Evolutionary conservation across 2,329 filamentous ascomycete species (phyloP).

Genomic region (Penicillium sp.): DNA sequence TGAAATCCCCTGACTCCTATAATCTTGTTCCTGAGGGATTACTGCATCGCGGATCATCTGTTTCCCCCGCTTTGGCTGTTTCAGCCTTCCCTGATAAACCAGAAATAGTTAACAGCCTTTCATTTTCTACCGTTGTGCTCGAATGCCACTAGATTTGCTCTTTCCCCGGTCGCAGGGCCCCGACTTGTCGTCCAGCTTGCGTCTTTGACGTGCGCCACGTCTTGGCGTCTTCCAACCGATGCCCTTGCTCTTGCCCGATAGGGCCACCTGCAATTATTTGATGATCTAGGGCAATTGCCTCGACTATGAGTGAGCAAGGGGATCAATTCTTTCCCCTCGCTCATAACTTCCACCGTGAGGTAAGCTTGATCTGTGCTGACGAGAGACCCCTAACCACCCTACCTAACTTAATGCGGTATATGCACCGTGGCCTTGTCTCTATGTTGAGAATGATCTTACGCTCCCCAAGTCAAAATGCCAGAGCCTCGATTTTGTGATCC

Average conservation of each 20-base stretch:
- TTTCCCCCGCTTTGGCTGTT: not conserved
- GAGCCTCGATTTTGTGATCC: not conserved
- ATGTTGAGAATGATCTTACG: not conserved
- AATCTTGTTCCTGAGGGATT: not conserved
- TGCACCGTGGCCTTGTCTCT: not conserved
- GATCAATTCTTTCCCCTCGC: not conserved
- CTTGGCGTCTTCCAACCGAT: not conserved
- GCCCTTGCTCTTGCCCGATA: not conserved
- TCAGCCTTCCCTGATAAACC: not conserved
- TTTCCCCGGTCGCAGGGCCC: not conserved
- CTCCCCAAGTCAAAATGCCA: not conserved
- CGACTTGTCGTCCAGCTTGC: not conserved
- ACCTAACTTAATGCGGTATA: not conserved
- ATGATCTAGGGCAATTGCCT: not conserved
- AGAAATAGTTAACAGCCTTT: not conserved
- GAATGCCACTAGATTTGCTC: not conserved
- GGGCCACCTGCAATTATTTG: not conserved
- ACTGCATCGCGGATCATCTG: no score
- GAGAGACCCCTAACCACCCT: not conserved
- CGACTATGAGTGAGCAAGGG: not conserved
- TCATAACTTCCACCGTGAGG: not conserved
- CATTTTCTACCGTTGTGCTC: not conserved
- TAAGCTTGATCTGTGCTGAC: not conserved
- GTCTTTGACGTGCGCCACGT: constrained; percentile 2
- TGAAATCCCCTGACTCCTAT: not conserved